Evolutionary conservation across 331 rosid species (phyloP).

Genomic region (Pyrus hybrid): DNA sequence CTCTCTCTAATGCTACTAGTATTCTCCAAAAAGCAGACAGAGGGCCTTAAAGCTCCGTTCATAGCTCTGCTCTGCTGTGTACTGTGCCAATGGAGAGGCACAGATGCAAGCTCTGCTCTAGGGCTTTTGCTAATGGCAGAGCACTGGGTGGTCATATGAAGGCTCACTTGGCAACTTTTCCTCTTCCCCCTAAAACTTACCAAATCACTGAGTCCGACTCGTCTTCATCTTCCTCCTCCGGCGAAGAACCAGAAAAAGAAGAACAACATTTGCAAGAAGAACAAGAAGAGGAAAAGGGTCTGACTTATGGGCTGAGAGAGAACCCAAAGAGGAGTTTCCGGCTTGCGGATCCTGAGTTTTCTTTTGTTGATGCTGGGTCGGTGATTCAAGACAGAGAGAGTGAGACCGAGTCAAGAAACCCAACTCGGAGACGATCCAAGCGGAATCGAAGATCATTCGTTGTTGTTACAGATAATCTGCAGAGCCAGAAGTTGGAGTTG

Average conservation of each 20-base stretch:
- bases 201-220: constrained; percentile 16
- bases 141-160: constrained; percentile 96
- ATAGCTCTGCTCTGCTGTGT: constrained; percentile 5
- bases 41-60: constrained; percentile 8
- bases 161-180: constrained; percentile 55
- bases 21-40: background rate
- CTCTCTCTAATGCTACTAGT: background rate
- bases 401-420: constrained; percentile 75
- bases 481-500: constrained; percentile 4
- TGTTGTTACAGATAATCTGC: background rate
- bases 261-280: background rate
- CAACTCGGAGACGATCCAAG: constrained; percentile 65
- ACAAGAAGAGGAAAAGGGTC: constrained; percentile 31
- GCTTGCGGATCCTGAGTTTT: constrained; percentile 54
- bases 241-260: constrained; percentile 8
- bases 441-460: constrained; percentile 23
- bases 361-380: constrained; percentile 31
- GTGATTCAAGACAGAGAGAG: constrained; percentile 63
- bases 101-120: constrained; percentile 75
- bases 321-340: constrained; percentile 50
- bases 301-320: constrained; percentile 46
- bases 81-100: constrained; percentile 52
- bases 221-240: constrained; percentile 22
- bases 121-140: constrained; percentile 58
- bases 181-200: constrained; percentile 46